These are phyloP conservation scores for Larix kaempferi DNA, from an alignment of 75 land plant genomes.

Conservation along the genomic window DNA sequence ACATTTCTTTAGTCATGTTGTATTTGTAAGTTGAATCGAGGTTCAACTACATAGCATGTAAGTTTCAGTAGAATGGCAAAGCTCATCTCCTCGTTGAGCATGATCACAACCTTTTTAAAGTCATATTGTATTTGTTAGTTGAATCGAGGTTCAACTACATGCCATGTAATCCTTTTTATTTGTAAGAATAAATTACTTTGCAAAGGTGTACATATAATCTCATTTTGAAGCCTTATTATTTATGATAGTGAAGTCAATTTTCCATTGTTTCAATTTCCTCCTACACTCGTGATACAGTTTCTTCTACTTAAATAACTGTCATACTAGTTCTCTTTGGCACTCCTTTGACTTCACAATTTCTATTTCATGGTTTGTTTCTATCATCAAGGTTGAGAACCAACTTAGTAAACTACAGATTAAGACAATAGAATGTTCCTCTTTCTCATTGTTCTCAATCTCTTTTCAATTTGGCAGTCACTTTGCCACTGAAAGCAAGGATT, in stretches of 20 bases:
- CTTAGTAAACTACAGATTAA: too few relatives aligned
- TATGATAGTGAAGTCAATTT: background rate
- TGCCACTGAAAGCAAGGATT: too few relatives aligned
- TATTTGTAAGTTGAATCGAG: background rate
- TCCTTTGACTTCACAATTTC: too few relatives aligned
- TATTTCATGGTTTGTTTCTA: too few relatives aligned
- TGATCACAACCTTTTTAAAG: background rate
- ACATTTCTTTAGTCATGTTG: background rate
- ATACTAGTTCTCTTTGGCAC: too few relatives aligned
- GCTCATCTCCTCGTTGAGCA: conserved; percentile 1
- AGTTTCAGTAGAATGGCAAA: background rate
- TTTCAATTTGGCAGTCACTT: too few relatives aligned
- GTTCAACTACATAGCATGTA: background rate
- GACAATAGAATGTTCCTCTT: too few relatives aligned
- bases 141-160: background rate
- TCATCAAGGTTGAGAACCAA: too few relatives aligned
- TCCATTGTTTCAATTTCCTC: background rate
- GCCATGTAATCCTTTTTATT: background rate
- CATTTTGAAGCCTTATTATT: background rate
- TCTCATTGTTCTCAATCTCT: too few relatives aligned
- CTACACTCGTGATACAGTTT: too few relatives aligned
- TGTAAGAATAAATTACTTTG: background rate
- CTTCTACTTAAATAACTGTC: too few relatives aligned
- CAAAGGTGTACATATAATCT: background rate
- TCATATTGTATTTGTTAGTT: background rate